These are phyloP conservation scores for Saccharomycodes ludwigii DNA, from an alignment of 805 yeast species.

Conservation along the genomic window DNA sequence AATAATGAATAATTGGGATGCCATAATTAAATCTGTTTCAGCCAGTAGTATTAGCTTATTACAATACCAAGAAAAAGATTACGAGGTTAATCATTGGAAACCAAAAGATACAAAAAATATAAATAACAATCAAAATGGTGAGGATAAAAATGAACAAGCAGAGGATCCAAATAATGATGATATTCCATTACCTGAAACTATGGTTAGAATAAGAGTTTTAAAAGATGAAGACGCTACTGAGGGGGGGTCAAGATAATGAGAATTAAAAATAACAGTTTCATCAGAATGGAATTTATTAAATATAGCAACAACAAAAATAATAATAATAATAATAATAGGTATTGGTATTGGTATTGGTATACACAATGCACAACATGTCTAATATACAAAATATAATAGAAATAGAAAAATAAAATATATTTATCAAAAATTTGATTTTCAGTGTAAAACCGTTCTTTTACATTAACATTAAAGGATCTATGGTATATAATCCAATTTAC, in stretches of 20 bases:
- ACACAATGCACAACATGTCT: no score
- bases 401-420: no score
- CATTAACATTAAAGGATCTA: conserved; percentile 6
- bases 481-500: conserved; percentile 2
- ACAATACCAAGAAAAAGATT: conserved; percentile 21
- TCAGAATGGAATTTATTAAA: no score
- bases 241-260: no score
- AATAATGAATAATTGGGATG: conserved; percentile 21
- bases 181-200: conserved; percentile 52
- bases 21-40: conserved; percentile 20
- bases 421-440: neutral
- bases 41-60: conserved; percentile 21
- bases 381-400: no score
- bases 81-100: conserved; percentile 21
- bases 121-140: conserved; percentile 16
- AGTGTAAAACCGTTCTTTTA: neutral
- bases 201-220: conserved; percentile 49
- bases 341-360: no score
- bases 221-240: no score
- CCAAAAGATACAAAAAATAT: neutral
- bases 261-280: no score
- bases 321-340: no score
- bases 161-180: conserved; percentile 25
- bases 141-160: conserved; percentile 34
- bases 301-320: no score